phyloP scores from a whole-genome alignment of 768 basidiomycete species.

The Xerocomellus chrysenteron region DNA sequence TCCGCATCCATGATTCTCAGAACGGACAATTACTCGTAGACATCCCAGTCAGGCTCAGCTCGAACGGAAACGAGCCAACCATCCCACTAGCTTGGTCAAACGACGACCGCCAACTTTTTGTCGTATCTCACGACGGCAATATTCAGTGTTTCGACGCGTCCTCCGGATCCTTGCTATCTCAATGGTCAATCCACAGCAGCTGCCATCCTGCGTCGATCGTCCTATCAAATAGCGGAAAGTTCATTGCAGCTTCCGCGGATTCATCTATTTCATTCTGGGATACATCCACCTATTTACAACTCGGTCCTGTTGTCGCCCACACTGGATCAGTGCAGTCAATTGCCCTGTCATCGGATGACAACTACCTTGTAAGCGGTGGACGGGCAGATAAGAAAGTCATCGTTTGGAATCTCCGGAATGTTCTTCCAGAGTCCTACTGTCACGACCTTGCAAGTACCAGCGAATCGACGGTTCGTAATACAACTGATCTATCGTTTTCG shows the following conservation, averaged over 20 bases:
- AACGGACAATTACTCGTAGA: slow-evolving; percentile 5
- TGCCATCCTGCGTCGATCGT: slow-evolving; percentile 7
- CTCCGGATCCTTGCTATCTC: slow-evolving; percentile 8
- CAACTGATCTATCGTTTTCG: background rate
- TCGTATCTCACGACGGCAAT: slow-evolving; percentile 4
- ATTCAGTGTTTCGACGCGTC: slow-evolving; percentile 13
- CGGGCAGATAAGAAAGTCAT: slow-evolving; percentile 5
- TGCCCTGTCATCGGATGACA: slow-evolving; percentile 8
- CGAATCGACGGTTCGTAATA: background rate
- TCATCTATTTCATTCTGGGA: slow-evolving; percentile 16
- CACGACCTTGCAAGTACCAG: background rate
- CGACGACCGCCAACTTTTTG: slow-evolving; percentile 13
- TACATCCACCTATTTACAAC: slow-evolving; percentile 2
- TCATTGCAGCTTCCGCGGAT: slow-evolving; percentile 10
- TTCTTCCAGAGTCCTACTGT: slow-evolving; percentile 9
- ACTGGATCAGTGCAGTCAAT: slow-evolving; percentile 11
- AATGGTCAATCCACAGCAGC: slow-evolving; percentile 10
- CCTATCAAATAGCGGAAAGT: slow-evolving; percentile 11
- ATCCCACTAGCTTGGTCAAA: slow-evolving; percentile 18
- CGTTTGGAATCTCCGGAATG: slow-evolving; percentile 3
- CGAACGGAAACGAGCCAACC: slow-evolving; percentile 13
- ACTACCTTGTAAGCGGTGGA: slow-evolving; percentile 11
- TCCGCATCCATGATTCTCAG: slow-evolving; percentile 9
- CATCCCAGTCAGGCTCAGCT: slow-evolving; percentile 11
- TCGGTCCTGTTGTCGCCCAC: slow-evolving; percentile 9